Base-by-base conservation (phyloP, 164 flowering plant genomes). In the Sextonia rubra region DNA sequence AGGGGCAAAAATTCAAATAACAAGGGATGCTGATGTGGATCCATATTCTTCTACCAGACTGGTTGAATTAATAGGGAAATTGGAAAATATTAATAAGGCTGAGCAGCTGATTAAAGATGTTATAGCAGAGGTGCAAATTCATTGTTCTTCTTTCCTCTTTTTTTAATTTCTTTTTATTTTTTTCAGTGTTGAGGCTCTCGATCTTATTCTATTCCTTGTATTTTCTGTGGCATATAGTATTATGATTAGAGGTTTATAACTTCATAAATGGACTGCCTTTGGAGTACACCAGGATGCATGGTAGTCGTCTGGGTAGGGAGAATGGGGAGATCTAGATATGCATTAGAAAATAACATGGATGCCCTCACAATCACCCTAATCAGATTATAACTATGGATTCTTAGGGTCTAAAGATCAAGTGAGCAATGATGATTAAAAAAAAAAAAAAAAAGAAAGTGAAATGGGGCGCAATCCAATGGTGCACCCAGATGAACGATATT, bases 71-170 rank as follows among this genome's bases (percentile, higher is more conserved):
- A 85, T 91, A 48, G 99, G 99, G 74, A 86, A 81, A 55, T 65
- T 80, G 63, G 92, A 87, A 65, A 88, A 74, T 74, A 86, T 93
- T 60, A 83, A 74, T 63, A 90, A 89, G 82, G 99, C 99, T 4
- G 99, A 93, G 80, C 89, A 86, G 74, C 80, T 96, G 61, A 96
- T 96, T 47, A 91, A 80, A 80, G 99, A 91, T 74, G 99, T 96
- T 47, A 91, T 96, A 72, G 91, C 97, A 24, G 99, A 96, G 97
- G 99, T 90, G 55, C 44, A 12, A 17, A 52, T 52, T 15, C 58
- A 1, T 17, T 29, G 2, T 64, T 29, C 27, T 23, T 64, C 27
- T 29, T 64, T 27, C 27, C 22, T 27, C 44, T 63, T 27, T 29
- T 64, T 17, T 30, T 11, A 17, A 8, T 61, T 24, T 3, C 24